Conservation (phyloP, 208 protist genomes). For the Leishmania martiniquensis region DNA sequence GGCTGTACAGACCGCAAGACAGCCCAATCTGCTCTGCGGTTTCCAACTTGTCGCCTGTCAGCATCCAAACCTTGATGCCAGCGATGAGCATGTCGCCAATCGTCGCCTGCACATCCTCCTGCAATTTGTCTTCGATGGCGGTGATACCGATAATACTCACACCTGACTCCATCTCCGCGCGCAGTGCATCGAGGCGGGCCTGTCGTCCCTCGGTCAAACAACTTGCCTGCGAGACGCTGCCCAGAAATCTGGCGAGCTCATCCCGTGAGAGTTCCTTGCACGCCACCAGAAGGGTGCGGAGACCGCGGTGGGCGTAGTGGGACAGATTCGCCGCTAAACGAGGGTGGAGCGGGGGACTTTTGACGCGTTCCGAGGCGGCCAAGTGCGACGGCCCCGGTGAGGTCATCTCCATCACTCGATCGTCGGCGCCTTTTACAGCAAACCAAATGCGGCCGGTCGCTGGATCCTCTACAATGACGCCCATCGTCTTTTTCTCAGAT, state of each 20-base stretch:
- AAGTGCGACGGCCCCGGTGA: neutral
- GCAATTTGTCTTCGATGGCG: constrained; percentile 98
- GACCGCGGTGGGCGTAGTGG: constrained; percentile 61
- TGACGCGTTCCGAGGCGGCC: neutral
- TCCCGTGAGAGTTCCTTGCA: constrained; percentile 45
- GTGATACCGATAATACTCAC: constrained; percentile 93
- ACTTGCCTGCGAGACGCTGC: constrained; percentile 34
- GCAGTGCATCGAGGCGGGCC: constrained; percentile 53
- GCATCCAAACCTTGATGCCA: constrained; percentile 95
- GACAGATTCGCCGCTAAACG: constrained; percentile 42
- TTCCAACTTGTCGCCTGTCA: constrained; percentile 99
- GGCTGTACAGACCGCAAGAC: constrained; percentile 63
- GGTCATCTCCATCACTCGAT: constrained; percentile 64
- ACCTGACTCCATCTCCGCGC: constrained; percentile 77
- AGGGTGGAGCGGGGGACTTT: constrained; percentile 6
- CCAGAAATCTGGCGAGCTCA: constrained; percentile 50
- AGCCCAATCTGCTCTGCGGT: constrained; percentile 97
- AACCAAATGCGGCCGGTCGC: constrained; percentile 43
- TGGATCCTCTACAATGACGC: constrained; percentile 69
- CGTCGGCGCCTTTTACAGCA: constrained; percentile 92
- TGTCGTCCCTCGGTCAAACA: constrained; percentile 43
- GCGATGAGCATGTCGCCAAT: constrained; percentile 77
- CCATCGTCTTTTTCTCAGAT: constrained; percentile 90
- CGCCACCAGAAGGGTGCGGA: constrained; percentile 84
- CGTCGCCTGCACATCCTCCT: constrained; percentile 94